A percentile compares a stretch with the other conserved stretches of the same genome.
Evolutionary conservation across 1,284 basidiomycete genomes (phyloP).

Genomic region (Malassezia yamatoensis): DNA sequence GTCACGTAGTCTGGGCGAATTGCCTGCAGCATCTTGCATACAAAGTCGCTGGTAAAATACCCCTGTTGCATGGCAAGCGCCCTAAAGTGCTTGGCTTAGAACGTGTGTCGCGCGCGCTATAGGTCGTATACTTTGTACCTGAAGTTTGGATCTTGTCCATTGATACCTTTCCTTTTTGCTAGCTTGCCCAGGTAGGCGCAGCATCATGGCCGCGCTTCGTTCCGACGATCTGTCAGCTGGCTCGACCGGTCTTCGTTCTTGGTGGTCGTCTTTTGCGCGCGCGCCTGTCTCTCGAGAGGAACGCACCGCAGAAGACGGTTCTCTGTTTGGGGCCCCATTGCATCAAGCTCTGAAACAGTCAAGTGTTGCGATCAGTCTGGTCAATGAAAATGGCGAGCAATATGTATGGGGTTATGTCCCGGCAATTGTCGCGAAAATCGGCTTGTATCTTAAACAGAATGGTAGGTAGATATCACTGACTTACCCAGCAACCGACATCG

Average conservation of each 20-base stretch:
- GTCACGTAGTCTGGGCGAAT: not conserved
- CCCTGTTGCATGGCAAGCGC: not conserved
- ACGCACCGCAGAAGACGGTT: not conserved
- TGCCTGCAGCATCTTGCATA: constrained; percentile 8
- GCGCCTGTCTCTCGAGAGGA: constrained; percentile 2
- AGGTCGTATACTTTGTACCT: not conserved
- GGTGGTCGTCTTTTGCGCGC: constrained; percentile 12
- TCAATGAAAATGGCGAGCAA: constrained; percentile 52
- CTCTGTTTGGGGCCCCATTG: constrained; percentile 74
- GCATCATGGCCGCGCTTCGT: not conserved
- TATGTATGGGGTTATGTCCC: constrained; percentile 66
- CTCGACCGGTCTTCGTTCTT: constrained; percentile 2
- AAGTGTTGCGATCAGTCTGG: constrained; percentile 87
- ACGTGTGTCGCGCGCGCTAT: not conserved
- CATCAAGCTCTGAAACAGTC: constrained; percentile 74
- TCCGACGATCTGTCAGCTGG: not conserved
- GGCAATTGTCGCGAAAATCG: constrained; percentile 93
- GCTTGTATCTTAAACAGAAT: constrained; percentile 50
- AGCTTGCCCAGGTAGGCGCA: too few species aligned
- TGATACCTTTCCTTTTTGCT: too few species aligned
- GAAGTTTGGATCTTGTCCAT: too few species aligned
- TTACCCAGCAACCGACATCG: constrained; percentile 70
- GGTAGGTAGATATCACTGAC: constrained; percentile 12
- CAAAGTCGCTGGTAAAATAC: not conserved
- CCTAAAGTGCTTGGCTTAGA: not conserved